Evolutionary conservation across 495 filamentous ascomycete genomes (phyloP).

Genomic region (Hypoxylon rickii): DNA sequence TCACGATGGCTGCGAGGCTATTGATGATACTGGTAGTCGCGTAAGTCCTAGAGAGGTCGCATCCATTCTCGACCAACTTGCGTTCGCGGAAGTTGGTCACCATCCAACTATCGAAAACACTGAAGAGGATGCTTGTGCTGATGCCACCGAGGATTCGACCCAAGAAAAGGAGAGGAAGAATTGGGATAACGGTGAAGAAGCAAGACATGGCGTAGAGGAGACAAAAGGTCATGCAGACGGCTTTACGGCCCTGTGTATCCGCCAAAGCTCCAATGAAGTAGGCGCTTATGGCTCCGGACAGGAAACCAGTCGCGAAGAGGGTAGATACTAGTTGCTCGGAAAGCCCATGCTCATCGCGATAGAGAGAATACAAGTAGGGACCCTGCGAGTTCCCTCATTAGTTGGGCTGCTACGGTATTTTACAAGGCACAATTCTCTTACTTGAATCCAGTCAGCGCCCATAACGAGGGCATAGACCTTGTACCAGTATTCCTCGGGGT

Average conservation of each 20-base stretch:
- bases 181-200: constrained; percentile 47
- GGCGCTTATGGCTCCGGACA: constrained; percentile 53
- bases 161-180: constrained; percentile 46
- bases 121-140: constrained; percentile 58
- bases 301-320: constrained; percentile 58
- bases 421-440: constrained; percentile 17
- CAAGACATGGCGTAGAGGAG: constrained; percentile 55
- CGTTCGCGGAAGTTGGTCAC: constrained; percentile 53
- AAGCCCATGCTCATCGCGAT: constrained; percentile 55
- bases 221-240: constrained; percentile 56
- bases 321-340: constrained; percentile 49
- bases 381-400: constrained; percentile 37
- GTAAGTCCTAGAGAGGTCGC: constrained; percentile 51
- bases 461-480: constrained; percentile 54
- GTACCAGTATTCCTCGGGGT: constrained; percentile 36
- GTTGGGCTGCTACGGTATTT: neutral
- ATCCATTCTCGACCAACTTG: constrained; percentile 38
- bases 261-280: constrained; percentile 54
- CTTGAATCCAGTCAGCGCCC: constrained; percentile 62
- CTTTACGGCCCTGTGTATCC: constrained; percentile 54
- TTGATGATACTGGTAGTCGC: constrained; percentile 57
- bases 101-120: constrained; percentile 64
- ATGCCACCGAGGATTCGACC: constrained; percentile 60
- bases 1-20: constrained; percentile 54
- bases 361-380: constrained; percentile 60